phyloP scores from a whole-genome alignment of 305 asterid genomes.

The Fraxinus xanthoxyloides region DNA sequence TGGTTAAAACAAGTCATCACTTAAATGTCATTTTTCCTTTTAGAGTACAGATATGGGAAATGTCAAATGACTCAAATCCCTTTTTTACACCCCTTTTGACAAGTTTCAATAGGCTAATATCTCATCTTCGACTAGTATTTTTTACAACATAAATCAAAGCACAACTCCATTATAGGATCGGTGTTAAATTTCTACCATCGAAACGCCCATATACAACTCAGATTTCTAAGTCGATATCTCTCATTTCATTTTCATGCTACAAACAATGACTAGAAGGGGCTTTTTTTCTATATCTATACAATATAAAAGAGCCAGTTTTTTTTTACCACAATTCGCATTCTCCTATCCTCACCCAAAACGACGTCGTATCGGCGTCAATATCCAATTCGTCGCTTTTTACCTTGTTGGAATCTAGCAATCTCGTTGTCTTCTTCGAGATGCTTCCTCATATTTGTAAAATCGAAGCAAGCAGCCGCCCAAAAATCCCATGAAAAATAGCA shows the following conservation, averaged over 20 bases:
- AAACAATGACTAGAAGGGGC: not conserved
- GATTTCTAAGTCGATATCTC: not conserved
- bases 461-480: too few relatives aligned
- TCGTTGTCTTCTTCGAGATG: too few relatives aligned
- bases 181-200: not conserved
- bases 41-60: not conserved
- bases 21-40: not conserved
- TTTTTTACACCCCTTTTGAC: not conserved
- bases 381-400: too few relatives aligned
- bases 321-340: too few relatives aligned
- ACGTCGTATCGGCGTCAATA: too few relatives aligned
- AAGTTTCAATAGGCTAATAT: not conserved
- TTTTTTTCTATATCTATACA: too few relatives aligned
- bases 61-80: not conserved
- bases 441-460: too few relatives aligned
- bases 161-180: not conserved
- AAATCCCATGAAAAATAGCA: too few relatives aligned
- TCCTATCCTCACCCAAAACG: too few relatives aligned
- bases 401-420: too few relatives aligned
- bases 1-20: too few relatives aligned
- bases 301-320: too few relatives aligned
- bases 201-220: not conserved
- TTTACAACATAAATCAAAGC: not conserved
- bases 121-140: not conserved
- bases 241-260: not conserved